Evolutionary conservation across 139 green algal genomes (phyloP).

Genomic region (Chlamydomonas eustigma): DNA sequence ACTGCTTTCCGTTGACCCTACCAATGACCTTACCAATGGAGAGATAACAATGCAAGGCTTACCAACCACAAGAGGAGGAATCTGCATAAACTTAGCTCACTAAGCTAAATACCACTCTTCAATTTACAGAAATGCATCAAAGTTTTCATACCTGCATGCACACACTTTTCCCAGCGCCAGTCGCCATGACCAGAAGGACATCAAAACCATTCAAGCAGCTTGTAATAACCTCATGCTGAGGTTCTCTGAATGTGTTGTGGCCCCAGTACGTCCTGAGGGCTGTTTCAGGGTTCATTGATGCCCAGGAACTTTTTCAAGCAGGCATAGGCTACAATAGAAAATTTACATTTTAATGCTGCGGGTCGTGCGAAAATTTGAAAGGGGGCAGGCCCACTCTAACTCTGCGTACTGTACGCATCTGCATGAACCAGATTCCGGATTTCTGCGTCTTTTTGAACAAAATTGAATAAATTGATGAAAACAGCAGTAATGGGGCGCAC

Average conservation of each 20-base stretch:
- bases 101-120: not conserved
- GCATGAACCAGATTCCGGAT: too few species aligned
- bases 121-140: not conserved
- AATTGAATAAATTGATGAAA: too few species aligned
- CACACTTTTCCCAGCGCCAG: conserved; percentile 53
- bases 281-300: too few species aligned
- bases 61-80: conserved; percentile 39
- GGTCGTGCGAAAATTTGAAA: too few species aligned
- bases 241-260: conserved; percentile 24
- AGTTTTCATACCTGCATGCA: conserved; percentile 81
- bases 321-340: too few species aligned
- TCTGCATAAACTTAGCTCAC: too few species aligned
- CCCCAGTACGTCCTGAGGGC: conserved; percentile 31
- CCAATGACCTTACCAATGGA: conserved; percentile 75
- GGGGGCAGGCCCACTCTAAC: too few species aligned
- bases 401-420: too few species aligned
- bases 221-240: conserved; percentile 57
- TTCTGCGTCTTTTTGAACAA: too few species aligned
- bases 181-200: conserved; percentile 85
- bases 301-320: too few species aligned
- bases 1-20: conserved; percentile 25
- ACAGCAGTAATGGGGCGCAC: too few species aligned
- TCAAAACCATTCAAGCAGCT: conserved; percentile 65
- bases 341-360: too few species aligned
- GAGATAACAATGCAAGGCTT: conserved; percentile 48